Conservation (phyloP, 768 basidiomycete genomes). For the Tricholoma sp. region DNA sequence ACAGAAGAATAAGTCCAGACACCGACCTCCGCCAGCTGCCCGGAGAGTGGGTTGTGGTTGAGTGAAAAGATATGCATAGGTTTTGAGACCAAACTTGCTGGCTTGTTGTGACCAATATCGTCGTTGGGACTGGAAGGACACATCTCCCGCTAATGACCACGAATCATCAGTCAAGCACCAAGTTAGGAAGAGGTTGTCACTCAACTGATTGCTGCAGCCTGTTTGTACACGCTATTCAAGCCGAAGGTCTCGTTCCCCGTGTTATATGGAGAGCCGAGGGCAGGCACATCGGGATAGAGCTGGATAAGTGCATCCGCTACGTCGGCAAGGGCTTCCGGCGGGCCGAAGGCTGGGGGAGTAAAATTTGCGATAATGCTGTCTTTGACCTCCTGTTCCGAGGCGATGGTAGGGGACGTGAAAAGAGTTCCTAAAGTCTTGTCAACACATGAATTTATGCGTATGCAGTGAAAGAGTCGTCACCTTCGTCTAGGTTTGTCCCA, state of each 20-base stretch:
- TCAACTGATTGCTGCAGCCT: conserved; percentile 26
- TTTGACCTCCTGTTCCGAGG: conserved; percentile 20
- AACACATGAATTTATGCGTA: background rate
- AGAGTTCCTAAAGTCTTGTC: conserved; percentile 24
- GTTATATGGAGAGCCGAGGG: no score
- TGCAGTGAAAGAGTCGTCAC: conserved; percentile 14
- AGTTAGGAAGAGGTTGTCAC: background rate
- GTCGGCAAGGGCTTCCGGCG: conserved; percentile 9
- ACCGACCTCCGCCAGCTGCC: no score
- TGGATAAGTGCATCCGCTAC: conserved; percentile 22
- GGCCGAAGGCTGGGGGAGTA: conserved; percentile 20
- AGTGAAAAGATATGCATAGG: conserved; percentile 35
- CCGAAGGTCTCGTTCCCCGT: conserved; percentile 43
- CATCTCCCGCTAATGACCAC: conserved; percentile 22
- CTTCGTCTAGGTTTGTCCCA: conserved; percentile 43
- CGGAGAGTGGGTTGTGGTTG: background rate
- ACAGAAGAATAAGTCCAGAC: no score
- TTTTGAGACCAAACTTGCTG: conserved; percentile 25
- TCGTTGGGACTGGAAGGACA: conserved; percentile 30
- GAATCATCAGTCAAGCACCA: background rate
- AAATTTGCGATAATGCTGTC: conserved; percentile 17
- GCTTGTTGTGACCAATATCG: conserved; percentile 31
- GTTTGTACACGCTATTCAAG: conserved; percentile 33
- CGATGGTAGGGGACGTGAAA: conserved; percentile 19
- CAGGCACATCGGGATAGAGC: no score